Evolutionary conservation across 2,329 filamentous ascomycete species (phyloP), one percentile per base, ranked within the genome.

Genomic region (Beauveria australis): DNA sequence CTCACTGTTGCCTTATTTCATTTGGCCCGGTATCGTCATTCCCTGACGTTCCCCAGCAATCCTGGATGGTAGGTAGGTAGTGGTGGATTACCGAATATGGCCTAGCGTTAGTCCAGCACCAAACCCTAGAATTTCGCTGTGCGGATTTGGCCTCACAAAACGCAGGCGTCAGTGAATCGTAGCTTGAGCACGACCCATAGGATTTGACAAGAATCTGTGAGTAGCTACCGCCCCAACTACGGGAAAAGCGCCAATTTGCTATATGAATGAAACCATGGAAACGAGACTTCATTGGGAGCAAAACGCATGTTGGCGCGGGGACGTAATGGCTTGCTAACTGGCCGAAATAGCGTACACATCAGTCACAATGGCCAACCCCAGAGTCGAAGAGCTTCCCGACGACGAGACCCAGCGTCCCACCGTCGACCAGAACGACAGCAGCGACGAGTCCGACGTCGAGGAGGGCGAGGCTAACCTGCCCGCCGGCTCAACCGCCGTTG

Each of bases 341-440:
- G 22, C 28, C 58, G 24, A 54, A 49, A 49, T 26, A 48, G 49
- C 70, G 68, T 67, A 72, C 76, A 70, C 33, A 62, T 57, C 73
- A 67, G 67, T 72, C 75, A 90, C 79, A 78, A 99, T 99, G 94
- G 89, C 94, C 76, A 95, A 97, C 84, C 91, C 93, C 77, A 89
- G 93, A 79, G 88, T 97, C 79, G 93, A 99, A 84, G 94, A 99
- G 82, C 86, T 99, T 72, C 89, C 91, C 71, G 94, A 97, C 75
- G 92, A 92, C 73, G 88, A 91, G 81, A 84, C 87, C 74, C 87
- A 90, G 82, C 92, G 94, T 85, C 83, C 85, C 73, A 86, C 84
- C 71, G 83, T 89, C 72, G 86, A 91, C 72, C 88, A 91, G 76
- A 85, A 88, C 71, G 87, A 87, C 67, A 86, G 82, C 74, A 87